Percentiles rank a stretch among this genome's conserved stretches.
phyloP scores from a whole-genome alignment of 768 basidiomycete genomes.

The Mycena galericulata region DNA sequence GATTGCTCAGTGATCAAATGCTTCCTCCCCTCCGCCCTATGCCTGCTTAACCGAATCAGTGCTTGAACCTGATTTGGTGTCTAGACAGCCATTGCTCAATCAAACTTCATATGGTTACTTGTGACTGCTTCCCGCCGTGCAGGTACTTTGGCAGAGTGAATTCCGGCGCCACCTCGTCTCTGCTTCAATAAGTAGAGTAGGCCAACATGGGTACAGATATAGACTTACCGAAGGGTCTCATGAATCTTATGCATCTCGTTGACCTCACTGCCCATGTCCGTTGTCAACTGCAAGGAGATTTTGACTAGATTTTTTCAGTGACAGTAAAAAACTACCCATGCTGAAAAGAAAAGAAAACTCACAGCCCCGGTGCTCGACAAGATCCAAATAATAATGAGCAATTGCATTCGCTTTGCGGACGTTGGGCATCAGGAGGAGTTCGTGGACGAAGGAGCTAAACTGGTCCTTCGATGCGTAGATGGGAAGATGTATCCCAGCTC shows the following conservation, averaged over 20 bases:
- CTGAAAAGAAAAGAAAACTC: background rate
- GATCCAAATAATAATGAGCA: conserved; percentile 12
- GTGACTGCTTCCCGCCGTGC: background rate
- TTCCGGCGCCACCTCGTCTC: background rate
- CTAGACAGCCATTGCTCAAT: too few species aligned
- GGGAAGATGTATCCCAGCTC: conserved; percentile 3
- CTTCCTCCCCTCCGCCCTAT: too few species aligned
- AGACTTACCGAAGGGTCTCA: background rate
- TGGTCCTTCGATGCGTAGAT: conserved; percentile 13
- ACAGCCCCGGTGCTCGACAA: conserved; percentile 2
- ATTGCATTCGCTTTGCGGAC: background rate
- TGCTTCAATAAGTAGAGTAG: background rate
- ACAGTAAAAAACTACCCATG: background rate
- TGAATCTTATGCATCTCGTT: conserved; percentile 8
- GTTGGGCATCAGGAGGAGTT: conserved; percentile 4
- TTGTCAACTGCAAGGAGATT: background rate
- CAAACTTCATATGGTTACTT: too few species aligned
- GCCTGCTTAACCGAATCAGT: too few species aligned
- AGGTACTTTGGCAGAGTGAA: background rate
- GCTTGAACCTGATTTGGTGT: too few species aligned
- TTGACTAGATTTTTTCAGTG: background rate
- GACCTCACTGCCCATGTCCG: background rate
- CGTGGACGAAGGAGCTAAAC: background rate
- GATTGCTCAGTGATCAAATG: too few species aligned
- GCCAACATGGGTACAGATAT: background rate